Evolutionary conservation across 768 basidiomycete species (phyloP), one percentile per base, ranked within the genome.

Genomic region (Macrolepiota dolichaula): DNA sequence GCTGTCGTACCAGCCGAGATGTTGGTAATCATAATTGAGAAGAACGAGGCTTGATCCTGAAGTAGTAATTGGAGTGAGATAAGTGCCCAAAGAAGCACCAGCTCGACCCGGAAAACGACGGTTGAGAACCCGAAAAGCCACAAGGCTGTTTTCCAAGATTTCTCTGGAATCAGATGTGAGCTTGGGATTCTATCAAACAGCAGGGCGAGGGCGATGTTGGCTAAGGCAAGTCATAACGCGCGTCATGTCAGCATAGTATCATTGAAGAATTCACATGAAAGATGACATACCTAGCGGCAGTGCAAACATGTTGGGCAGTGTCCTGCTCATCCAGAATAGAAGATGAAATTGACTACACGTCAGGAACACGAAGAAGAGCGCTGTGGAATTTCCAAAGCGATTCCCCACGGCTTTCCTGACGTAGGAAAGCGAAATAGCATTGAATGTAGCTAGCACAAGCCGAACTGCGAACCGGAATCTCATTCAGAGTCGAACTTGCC

Each of bases 271-370:
- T 17, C 50, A 32, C 17, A 59, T 38, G 55, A 47, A 37, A 42
- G 60, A 32, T 19, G 25, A 64, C 74, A 24, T 63, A 96, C 94
- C 91, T 49, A 88, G 85, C 1, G 90, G 76, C 17, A 95, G 74
- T 3, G 94, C 94, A 63, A 95, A 87, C 87, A 94, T 96, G 71
- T 98, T 99, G 1, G 97, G 96, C 6, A 98, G 73, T 0, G 96
- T 97, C 57, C 97, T 76, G 2, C 94, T 87, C 80, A 94, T 92
- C 88, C 94, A 98, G 71, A 93, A 99, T 6, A 88, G 87, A 4
- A 96, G 69, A 70, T 98, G 97, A 69, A 97, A 98, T 69, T 96
- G 94, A 0, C 88, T 85, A 64, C 85, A 80, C 3, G 86, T 85
- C n/a, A 97, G 70, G 0, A 95, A 63, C 1, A 82, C 72, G 70